phyloP scores from a whole-genome alignment of 805 yeast species.

The Ogataea degrootiae region DNA sequence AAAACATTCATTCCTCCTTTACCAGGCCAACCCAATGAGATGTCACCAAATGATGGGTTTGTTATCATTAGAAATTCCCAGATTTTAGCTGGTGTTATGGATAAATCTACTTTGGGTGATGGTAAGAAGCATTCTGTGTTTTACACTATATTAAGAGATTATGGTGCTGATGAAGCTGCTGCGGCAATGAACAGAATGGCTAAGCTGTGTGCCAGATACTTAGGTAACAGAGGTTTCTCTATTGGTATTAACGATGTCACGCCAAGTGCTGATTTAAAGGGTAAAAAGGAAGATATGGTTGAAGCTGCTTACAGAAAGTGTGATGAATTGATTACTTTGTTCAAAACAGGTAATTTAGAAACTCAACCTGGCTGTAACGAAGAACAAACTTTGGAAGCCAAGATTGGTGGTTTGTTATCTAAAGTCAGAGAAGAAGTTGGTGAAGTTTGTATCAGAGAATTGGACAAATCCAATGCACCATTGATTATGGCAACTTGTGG shows the following conservation, averaged over 20 bases:
- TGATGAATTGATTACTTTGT: slow-evolving; percentile 80
- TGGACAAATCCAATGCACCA: slow-evolving; percentile 90
- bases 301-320: slow-evolving; percentile 87
- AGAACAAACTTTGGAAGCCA: slow-evolving; percentile 96
- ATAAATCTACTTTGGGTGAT: slow-evolving; percentile 92
- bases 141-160: slow-evolving; percentile 90
- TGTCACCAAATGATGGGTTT: slow-evolving; percentile 97
- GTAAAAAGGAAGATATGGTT: slow-evolving; percentile 81
- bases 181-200: slow-evolving; percentile 98
- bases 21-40: slow-evolving; percentile 72
- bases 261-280: slow-evolving; percentile 74
- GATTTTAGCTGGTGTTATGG: slow-evolving; percentile 92
- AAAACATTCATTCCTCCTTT: slow-evolving; percentile 82
- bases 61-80: slow-evolving; percentile 87
- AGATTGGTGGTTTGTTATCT: slow-evolving; percentile 91
- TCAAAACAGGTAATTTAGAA: slow-evolving; percentile 81
- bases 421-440: slow-evolving; percentile 99
- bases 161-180: slow-evolving; percentile 96
- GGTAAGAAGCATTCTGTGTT: slow-evolving; percentile 97
- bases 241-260: slow-evolving; percentile 98
- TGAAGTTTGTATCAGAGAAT: slow-evolving; percentile 90
- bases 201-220: slow-evolving; percentile 90
- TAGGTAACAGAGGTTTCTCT: slow-evolving; percentile 94
- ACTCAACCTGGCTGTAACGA: slow-evolving; percentile 99
- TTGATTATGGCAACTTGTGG: slow-evolving; percentile 99